phyloP scores from a whole-genome alignment of 1,284 basidiomycete genomes.

The Hortiboletus rubellus region DNA sequence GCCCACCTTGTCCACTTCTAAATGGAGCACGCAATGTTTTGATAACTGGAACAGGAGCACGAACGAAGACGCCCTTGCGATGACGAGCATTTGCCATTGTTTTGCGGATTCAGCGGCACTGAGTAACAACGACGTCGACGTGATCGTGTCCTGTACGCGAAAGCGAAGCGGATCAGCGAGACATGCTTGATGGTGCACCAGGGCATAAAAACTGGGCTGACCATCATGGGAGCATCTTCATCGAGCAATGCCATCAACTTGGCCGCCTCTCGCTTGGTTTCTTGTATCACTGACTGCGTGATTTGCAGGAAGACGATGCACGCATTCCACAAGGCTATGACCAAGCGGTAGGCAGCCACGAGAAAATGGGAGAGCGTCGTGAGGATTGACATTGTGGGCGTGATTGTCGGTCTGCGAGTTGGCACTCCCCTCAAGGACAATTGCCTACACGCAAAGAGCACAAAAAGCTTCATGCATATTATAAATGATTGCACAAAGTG shows the following conservation, averaged over 20 bases:
- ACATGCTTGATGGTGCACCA: too few relatives aligned
- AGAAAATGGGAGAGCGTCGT: constrained; percentile 1
- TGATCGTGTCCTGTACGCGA: constrained; percentile 8
- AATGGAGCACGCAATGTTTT: constrained; percentile 19
- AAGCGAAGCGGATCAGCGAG: background rate
- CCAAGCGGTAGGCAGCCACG: constrained; percentile 5
- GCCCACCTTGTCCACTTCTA: constrained; percentile 32
- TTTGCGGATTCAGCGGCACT: background rate
- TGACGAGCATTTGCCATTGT: constrained; percentile 21
- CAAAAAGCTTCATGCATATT: too few relatives aligned
- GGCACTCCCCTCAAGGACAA: too few relatives aligned
- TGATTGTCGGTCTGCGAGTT: background rate
- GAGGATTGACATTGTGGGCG: constrained; percentile 9
- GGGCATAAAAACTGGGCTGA: constrained; percentile 5
- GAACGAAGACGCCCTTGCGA: constrained; percentile 21
- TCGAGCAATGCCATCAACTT: constrained; percentile 20
- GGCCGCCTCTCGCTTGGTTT: constrained; percentile 20
- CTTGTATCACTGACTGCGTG: constrained; percentile 9
- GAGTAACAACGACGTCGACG: background rate
- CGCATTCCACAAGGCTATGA: constrained; percentile 15
- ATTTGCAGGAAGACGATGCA: constrained; percentile 14
- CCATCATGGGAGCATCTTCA: constrained; percentile 4
- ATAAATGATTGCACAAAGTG: too few relatives aligned
- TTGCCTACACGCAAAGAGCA: too few relatives aligned
- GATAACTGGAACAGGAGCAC: constrained; percentile 26